Conservation (phyloP, 2,329 filamentous ascomycete genomes). For the Furcasterigmium sp. region DNA sequence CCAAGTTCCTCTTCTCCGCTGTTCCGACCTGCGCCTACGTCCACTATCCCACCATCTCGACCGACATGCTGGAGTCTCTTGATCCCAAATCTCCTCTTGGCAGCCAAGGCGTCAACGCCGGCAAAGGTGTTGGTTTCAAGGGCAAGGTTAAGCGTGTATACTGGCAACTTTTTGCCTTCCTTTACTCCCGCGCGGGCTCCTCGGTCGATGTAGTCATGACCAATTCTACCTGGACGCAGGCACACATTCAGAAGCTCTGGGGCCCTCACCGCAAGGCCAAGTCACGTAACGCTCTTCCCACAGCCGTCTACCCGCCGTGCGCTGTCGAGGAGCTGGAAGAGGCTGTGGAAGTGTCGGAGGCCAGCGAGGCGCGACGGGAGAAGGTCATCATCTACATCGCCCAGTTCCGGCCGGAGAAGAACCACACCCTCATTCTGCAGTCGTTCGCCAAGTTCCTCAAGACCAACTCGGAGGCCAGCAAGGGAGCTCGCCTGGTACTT, state of each 20-base stretch:
- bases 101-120: slow-evolving; percentile 73
- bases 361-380: slow-evolving; percentile 64
- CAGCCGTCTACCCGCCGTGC: slow-evolving; percentile 85
- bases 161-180: slow-evolving; percentile 76
- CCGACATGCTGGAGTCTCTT: slow-evolving; percentile 88
- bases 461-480: slow-evolving; percentile 42
- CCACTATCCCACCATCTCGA: slow-evolving; percentile 97
- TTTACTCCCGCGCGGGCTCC: slow-evolving; percentile 80
- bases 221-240: slow-evolving; percentile 91
- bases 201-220: slow-evolving; percentile 94
- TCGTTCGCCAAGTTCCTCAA: slow-evolving; percentile 76
- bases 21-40: slow-evolving; percentile 91
- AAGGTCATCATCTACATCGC: slow-evolving; percentile 85
- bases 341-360: slow-evolving; percentile 64
- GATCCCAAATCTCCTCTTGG: slow-evolving; percentile 56
- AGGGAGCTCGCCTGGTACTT: slow-evolving; percentile 66
- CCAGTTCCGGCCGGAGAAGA: slow-evolving; percentile 96
- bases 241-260: slow-evolving; percentile 78
- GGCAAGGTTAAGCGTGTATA: slow-evolving; percentile 73
- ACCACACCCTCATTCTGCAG: slow-evolving; percentile 80
- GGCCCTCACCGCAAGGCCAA: slow-evolving; percentile 47
- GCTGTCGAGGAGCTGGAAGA: slow-evolving; percentile 79
- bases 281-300: slow-evolving; percentile 47
- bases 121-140: slow-evolving; percentile 66
- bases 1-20: slow-evolving; percentile 71